Evolutionary conservation across 2,329 filamentous ascomycete genomes (phyloP).

Genomic region (Colletotrichum melonis): DNA sequence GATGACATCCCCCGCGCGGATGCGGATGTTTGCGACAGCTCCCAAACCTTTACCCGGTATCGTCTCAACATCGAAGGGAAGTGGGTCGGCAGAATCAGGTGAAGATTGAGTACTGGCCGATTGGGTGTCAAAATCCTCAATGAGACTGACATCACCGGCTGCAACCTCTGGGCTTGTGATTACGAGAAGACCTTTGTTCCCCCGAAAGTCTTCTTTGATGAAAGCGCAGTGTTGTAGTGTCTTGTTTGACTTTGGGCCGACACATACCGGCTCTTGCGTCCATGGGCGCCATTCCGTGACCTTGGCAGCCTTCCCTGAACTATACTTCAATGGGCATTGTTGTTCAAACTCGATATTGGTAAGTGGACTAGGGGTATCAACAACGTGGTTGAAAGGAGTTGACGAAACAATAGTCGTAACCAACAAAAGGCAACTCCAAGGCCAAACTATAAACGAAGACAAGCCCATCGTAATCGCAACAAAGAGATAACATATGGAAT

Average conservation of each 20-base stretch:
- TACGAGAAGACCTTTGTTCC: constrained; percentile 20
- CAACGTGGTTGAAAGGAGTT: not conserved
- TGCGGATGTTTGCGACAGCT: constrained; percentile 44
- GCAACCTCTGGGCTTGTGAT: constrained; percentile 30
- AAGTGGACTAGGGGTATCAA: not conserved
- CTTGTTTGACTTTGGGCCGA: not conserved
- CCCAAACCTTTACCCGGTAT: constrained; percentile 46
- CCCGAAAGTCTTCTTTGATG: constrained; percentile 30
- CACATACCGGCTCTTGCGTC: constrained; percentile 34
- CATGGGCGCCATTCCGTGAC: not conserved
- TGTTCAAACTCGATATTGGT: not conserved
- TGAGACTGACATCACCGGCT: constrained; percentile 8
- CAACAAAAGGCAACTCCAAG: not conserved
- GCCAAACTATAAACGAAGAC: too few relatives aligned
- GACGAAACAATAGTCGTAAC: not conserved
- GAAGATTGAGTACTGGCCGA: not conserved
- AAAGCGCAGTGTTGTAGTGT: constrained; percentile 28
- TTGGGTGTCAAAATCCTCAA: constrained; percentile 17
- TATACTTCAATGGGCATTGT: not conserved
- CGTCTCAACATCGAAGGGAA: constrained; percentile 41
- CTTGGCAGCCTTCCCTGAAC: not conserved
- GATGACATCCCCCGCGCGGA: constrained; percentile 45
- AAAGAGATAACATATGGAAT: not conserved
- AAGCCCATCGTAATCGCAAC: not conserved
- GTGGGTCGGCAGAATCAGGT: not conserved